These are phyloP conservation scores for Colletotrichum tabaci DNA, from an alignment of 2,329 filamentous ascomycete genomes.

Conservation along the genomic window DNA sequence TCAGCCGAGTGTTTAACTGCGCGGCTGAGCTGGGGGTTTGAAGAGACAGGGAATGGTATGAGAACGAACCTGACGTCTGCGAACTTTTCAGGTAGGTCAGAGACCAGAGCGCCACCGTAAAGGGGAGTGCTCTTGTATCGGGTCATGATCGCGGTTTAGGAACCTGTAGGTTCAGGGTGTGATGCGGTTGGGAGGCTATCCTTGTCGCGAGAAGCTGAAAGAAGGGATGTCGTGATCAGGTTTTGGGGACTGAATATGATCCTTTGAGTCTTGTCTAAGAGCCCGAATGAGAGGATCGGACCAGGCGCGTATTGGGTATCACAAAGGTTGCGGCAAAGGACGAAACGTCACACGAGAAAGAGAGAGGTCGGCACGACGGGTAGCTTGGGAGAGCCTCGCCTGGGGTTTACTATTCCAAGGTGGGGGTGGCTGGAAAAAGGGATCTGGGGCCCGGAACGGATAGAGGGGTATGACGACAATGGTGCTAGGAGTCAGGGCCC, in stretches of 20 bases:
- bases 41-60: neutral
- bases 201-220: neutral
- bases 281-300: neutral
- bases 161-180: neutral
- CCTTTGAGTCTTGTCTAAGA: neutral
- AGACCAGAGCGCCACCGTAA: constrained; percentile 80
- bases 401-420: constrained; percentile 14
- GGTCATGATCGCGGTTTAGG: constrained; percentile 58
- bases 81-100: constrained; percentile 77
- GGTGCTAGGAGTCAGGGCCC: constrained; percentile 14
- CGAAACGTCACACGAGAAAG: neutral
- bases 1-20: neutral
- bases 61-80: constrained; percentile 78
- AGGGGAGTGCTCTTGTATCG: constrained; percentile 72
- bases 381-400: constrained; percentile 11
- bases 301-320: constrained; percentile 6
- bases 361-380: neutral
- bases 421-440: constrained; percentile 25
- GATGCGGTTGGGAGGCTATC: neutral
- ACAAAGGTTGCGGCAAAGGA: neutral
- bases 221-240: neutral
- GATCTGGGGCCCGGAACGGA: neutral
- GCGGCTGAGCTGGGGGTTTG: neutral
- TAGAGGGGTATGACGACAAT: constrained; percentile 40
- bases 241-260: neutral